These are phyloP conservation scores for Guadua angustifolia DNA, from an alignment of 176 grass and related monocot species.

Conservation along the genomic window DNA sequence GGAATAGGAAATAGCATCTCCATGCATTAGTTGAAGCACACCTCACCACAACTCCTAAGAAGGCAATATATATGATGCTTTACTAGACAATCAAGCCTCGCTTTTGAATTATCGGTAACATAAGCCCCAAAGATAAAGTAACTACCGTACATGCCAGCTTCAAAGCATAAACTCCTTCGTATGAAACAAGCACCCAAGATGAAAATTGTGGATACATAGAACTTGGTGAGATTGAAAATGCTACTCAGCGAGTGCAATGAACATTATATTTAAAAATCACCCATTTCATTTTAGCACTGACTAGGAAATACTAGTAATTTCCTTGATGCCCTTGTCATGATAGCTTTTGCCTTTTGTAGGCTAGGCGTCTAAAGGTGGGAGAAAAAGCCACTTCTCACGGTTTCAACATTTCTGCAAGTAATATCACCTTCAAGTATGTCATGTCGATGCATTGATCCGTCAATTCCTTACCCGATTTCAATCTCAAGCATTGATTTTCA, in stretches of 20 bases:
- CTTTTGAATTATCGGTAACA: too few relatives aligned
- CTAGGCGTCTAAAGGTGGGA: conserved; percentile 76
- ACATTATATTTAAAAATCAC: neutral
- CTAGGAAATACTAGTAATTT: conserved; percentile 28
- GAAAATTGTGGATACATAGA: too few relatives aligned
- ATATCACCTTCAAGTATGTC: conserved; percentile 22
- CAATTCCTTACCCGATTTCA: conserved; percentile 3
- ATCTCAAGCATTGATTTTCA: conserved; percentile 5
- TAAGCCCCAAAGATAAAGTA: too few relatives aligned
- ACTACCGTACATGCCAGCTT: too few relatives aligned
- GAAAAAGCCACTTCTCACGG: conserved; percentile 76
- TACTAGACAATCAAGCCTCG: too few relatives aligned
- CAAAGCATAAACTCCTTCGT: too few relatives aligned
- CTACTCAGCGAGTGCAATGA: conserved; percentile 14
- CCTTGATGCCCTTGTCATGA: conserved; percentile 8
- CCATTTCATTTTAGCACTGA: conserved; percentile 1
- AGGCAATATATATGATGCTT: too few relatives aligned
- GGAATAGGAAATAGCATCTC: too few relatives aligned
- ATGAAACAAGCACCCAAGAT: too few relatives aligned
- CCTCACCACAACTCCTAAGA: too few relatives aligned
- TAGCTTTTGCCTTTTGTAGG: conserved; percentile 51
- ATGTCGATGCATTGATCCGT: conserved; percentile 27
- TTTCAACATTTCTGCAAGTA: conserved; percentile 86
- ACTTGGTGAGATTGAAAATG: too few relatives aligned
- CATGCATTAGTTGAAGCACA: too few relatives aligned